phyloP scores from a whole-genome alignment of 306 rosid genomes.

The apple (Malus domestica) region ASM211411v1 NC_041797.1:13584501-13585000 shows the following conservation, averaged over 20 bases:
- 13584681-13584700: background rate
- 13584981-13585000: conserved; percentile 67
- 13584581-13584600: background rate
- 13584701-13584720: background rate
- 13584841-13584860: conserved; percentile 59
- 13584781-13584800: conserved; percentile 14
- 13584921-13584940: conserved; percentile 87
- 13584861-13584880: conserved; percentile 71
- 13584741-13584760: background rate
- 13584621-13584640: background rate
- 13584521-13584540: background rate
- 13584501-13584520: background rate
- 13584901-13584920: conserved; percentile 97
- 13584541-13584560: background rate
- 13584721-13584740: background rate
- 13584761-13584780: background rate
- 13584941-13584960: conserved; percentile 81
- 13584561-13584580: background rate
- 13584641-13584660: background rate
- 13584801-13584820: conserved; percentile 91
- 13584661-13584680: background rate
- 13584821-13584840: conserved; percentile 78
- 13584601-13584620: background rate
- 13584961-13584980: conserved; percentile 81
- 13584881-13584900: conserved; percentile 90